phyloP scores from a whole-genome alignment of 441 rosid genomes.

The Syzygium syzygioides region DNA sequence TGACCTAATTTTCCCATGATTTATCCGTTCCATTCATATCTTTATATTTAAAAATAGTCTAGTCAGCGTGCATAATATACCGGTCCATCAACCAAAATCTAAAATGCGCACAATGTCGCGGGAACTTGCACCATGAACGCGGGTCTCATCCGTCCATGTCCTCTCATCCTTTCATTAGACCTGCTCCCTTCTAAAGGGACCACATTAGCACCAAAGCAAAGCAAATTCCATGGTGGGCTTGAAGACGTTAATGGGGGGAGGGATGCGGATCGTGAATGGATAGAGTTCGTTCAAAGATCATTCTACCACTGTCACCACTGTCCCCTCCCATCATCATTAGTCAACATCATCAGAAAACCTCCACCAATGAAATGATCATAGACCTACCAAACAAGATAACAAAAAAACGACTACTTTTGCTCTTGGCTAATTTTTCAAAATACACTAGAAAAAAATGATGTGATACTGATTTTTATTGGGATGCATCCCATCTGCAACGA shows the following conservation, averaged over 20 bases:
- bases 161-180: neutral
- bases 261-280: conserved; percentile 1
- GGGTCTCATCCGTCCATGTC: neutral
- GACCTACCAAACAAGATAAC: neutral
- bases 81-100: accelerated
- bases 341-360: conserved; percentile 27
- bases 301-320: conserved; percentile 17
- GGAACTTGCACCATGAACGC: neutral
- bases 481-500: neutral
- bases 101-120: accelerated
- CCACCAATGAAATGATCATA: neutral
- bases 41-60: neutral
- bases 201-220: neutral
- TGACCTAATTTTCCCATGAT: accelerated
- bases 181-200: neutral
- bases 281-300: neutral
- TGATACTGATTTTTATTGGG: neutral
- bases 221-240: conserved; percentile 6
- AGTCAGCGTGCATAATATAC: neutral
- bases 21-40: accelerated
- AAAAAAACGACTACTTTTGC: neutral
- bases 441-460: neutral
- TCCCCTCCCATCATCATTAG: conserved; percentile 18
- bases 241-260: conserved; percentile 17
- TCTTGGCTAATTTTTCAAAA: neutral